Conservation (phyloP, 2,329 filamentous ascomycete genomes). For the Hawksworthiomyces lignivorus region DNA sequence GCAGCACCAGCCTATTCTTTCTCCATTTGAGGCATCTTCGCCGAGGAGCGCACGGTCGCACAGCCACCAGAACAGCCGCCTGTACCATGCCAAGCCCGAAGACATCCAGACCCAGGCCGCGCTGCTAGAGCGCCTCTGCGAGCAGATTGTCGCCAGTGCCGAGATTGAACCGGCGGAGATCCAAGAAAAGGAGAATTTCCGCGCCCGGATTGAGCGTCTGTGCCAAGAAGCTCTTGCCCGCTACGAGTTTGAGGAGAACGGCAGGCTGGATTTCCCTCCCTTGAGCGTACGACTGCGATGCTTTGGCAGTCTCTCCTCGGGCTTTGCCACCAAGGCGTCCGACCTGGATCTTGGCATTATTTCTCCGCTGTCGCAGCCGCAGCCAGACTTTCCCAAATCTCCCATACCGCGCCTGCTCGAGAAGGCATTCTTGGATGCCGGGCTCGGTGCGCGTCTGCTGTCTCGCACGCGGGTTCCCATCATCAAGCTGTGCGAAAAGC, state of each 20-base stretch:
- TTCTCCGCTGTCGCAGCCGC: slow-evolving; percentile 50
- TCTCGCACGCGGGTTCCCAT: slow-evolving; percentile 78
- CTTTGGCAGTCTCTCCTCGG: slow-evolving; percentile 76
- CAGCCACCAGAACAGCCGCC: slow-evolving; percentile 17
- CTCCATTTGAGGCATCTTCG: slow-evolving; percentile 14
- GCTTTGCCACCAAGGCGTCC: slow-evolving; percentile 79
- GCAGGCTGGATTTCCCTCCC: slow-evolving; percentile 38
- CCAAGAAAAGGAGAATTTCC: slow-evolving; percentile 63
- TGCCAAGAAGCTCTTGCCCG: slow-evolving; percentile 52
- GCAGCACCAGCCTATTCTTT: slow-evolving; percentile 7
- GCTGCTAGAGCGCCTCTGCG: slow-evolving; percentile 42
- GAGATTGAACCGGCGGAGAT: slow-evolving; percentile 59
- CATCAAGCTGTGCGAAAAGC: slow-evolving; percentile 74
- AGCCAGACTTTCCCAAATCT: slow-evolving; percentile 47
- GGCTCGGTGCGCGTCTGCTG: slow-evolving; percentile 68
- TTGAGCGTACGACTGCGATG: slow-evolving; percentile 60
- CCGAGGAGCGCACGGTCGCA: slow-evolving; percentile 10
- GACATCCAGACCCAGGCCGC: slow-evolving; percentile 41
- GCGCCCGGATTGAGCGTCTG: slow-evolving; percentile 54
- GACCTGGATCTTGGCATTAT: slow-evolving; percentile 85
- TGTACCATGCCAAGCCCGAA: slow-evolving; percentile 27
- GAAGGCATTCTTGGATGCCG: slow-evolving; percentile 61
- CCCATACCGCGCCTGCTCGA: slow-evolving; percentile 68
- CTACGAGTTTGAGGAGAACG: slow-evolving; percentile 38
- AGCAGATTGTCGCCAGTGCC: slow-evolving; percentile 44